Evolutionary conservation across 306 rosid genomes (phyloP).

Genomic region (Quercus suber): DNA sequence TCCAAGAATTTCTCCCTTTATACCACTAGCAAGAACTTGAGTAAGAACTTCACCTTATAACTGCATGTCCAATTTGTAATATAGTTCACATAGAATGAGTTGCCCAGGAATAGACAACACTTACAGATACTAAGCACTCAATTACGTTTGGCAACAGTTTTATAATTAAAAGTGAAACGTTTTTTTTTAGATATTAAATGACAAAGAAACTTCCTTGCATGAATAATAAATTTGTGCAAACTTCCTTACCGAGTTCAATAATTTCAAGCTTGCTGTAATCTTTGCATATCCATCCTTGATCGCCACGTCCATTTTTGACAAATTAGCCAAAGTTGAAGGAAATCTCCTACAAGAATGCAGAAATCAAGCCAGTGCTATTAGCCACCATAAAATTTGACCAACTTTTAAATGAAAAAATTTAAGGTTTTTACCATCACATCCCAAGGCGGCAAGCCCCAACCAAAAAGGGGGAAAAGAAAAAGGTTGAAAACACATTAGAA

Average conservation of each 20-base stretch:
- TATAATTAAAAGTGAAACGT: background rate
- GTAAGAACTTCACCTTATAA: background rate
- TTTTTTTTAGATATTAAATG: background rate
- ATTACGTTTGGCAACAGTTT: background rate
- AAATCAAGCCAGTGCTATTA: conserved; percentile 11
- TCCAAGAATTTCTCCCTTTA: background rate
- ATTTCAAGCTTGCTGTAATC: conserved; percentile 65
- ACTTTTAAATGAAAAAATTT: conserved; percentile 5
- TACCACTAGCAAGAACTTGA: background rate
- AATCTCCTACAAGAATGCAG: conserved; percentile 55
- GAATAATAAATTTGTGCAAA: conserved; percentile 6
- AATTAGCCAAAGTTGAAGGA: conserved; percentile 79
- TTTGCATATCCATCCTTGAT: conserved; percentile 86
- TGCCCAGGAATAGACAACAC: background rate
- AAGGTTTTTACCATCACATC: conserved; percentile 1
- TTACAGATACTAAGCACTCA: background rate
- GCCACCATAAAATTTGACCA: conserved; percentile 7
- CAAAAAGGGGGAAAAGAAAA: background rate
- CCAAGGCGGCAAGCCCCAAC: background rate
- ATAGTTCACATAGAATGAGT: conserved; percentile 14
- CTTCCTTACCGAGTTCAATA: conserved; percentile 67
- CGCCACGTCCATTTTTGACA: conserved; percentile 70
- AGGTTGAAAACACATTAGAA: conserved; percentile 4
- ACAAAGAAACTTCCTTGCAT: conserved; percentile 8
- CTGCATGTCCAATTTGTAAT: background rate